Base-by-base conservation (phyloP, 495 filamentous ascomycete species). In the Daldinia vernicosa region DNA sequence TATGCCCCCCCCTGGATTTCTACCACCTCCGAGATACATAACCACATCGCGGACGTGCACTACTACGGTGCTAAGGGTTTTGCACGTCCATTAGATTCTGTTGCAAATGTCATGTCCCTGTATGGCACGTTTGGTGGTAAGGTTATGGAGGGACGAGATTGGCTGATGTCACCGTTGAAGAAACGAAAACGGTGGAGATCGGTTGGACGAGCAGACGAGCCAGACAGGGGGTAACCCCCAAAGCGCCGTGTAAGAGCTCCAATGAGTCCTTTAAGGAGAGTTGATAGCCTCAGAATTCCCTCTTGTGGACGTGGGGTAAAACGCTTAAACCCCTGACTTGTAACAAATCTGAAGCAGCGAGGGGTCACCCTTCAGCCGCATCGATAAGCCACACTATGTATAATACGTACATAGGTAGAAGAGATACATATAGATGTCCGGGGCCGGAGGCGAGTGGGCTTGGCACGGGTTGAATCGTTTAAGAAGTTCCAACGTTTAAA, bases 271-370 rank as follows among this genome's bases (percentile, higher is more conserved):
- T 50, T 61, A 37, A 66, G 60, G 33, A 68, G 66, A 35, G 61
- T 47, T 28, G 65, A 66, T 64, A 69, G 61, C 70, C 70, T 69
- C 66, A 69, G 60, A 59, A 66, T 61, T 55, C 11, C 56, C 61
- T 63, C 40, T 68, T 28, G 30, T n/a, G 50, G 58, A 61, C 74
- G 74, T 78, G 70, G 73, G 63, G 60, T 74, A 75, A 68, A 76
- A 71, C 71, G 66, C 70, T 67, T 57, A 33, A 51, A 79, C 74
- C 82, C 83, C 79, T 81, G 83, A 82, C 77, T 75, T 85, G 81
- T 74, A 79, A 84, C 83, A 80, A 73, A 75, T 66, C 75, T 84
- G 83, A 84, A 71, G 82, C 83, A 83, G 60, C 33, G 24, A 66
- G 55, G 28, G 27, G 53, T 35, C 1, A 60, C 60, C 65, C 66